Evolutionary conservation across 2,329 filamentous ascomycete species (phyloP).

Genomic region (Coniochaeta sp.): DNA sequence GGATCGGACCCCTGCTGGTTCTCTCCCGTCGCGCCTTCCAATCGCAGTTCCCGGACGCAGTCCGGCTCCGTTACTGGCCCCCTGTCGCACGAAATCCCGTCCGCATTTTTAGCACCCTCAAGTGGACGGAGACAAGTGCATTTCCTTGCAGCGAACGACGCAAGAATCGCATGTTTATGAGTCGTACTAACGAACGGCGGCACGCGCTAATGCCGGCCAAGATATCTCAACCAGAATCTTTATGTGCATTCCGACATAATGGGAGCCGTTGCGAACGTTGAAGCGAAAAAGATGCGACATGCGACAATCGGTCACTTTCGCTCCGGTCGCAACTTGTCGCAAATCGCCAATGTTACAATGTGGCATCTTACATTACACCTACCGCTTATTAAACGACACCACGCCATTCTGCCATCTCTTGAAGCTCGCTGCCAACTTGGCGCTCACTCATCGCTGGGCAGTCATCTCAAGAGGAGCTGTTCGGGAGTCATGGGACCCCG

Average conservation of each 20-base stretch:
- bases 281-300: too few relatives aligned
- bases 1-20: not conserved
- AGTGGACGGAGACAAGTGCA: not conserved
- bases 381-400: too few relatives aligned
- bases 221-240: not conserved
- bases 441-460: too few relatives aligned
- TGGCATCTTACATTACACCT: too few relatives aligned
- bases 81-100: not conserved
- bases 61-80: not conserved
- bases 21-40: not conserved
- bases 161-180: conserved; percentile 1
- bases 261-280: not conserved
- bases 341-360: too few relatives aligned
- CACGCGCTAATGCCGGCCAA: not conserved
- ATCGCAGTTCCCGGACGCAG: not conserved
- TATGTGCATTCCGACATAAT: not conserved
- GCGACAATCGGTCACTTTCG: too few relatives aligned
- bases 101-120: not conserved
- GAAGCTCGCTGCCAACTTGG: too few relatives aligned
- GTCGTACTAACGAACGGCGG: not conserved
- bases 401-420: too few relatives aligned
- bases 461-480: not conserved
- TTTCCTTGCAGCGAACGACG: not conserved
- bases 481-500: not conserved
- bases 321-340: too few relatives aligned